A percentile compares a stretch with the other conserved stretches of the same genome.
Evolutionary conservation across 106 monocot species (phyloP).

Genomic region (Phalaenopsis equestris): DNA sequence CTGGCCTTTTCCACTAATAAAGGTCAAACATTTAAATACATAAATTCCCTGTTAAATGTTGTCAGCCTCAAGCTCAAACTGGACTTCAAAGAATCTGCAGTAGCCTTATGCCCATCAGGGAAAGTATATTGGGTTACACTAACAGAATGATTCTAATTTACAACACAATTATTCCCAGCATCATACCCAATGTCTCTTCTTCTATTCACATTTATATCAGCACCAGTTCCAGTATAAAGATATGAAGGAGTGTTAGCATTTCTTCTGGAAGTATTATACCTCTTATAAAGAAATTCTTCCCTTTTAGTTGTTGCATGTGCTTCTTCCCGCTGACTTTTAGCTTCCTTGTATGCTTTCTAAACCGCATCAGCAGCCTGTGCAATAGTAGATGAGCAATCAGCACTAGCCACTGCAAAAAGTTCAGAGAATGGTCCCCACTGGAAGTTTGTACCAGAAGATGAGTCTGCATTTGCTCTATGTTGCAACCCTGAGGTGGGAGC

Average conservation of each 20-base stretch:
- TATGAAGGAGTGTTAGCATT: background rate
- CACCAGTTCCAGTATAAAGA: constrained; percentile 5
- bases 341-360: constrained; percentile 45
- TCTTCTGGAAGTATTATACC: constrained; percentile 7
- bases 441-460: background rate
- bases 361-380: constrained; percentile 26
- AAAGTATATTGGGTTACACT: background rate
- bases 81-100: constrained; percentile 6
- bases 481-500: background rate
- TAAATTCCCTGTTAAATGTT: constrained; percentile 9
- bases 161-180: background rate
- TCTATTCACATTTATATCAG: constrained; percentile 9
- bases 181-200: constrained; percentile 13
- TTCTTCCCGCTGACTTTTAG: constrained; percentile 34
- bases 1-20: constrained; percentile 20
- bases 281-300: constrained; percentile 19
- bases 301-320: constrained; percentile 27
- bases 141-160: background rate
- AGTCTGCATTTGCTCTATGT: constrained; percentile 4
- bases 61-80: constrained; percentile 1
- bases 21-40: constrained; percentile 7
- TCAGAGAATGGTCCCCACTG: constrained; percentile 9
- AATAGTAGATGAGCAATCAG: constrained; percentile 13
- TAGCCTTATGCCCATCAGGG: background rate
- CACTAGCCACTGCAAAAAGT: constrained; percentile 1